Base-by-base conservation (phyloP, 2,329 filamentous ascomycete genomes). In the Stemphylium beticola region DNA sequence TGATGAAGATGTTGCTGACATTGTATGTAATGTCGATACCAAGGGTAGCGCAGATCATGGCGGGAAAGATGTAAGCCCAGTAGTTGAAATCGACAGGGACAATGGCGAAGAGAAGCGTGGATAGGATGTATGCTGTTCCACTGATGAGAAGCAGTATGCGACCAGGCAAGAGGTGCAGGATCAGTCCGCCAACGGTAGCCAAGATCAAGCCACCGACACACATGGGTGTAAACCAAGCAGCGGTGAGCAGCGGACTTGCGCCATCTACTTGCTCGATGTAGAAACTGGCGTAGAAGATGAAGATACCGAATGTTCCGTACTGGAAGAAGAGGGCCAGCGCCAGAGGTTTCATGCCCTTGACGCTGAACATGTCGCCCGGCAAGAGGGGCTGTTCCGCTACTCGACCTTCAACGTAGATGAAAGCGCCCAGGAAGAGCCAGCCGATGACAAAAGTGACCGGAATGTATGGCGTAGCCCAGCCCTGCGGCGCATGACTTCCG, bases 381-480 rank as follows among this genome's bases (percentile, higher is more conserved):
- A 95, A 77, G 1, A 95, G 77, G 0, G 91, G 91, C 46, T 87
- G 81, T 14, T 81, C 70, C 1, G 88, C 85, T 0, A 91, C 81
- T 84, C 86, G 90, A 0, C 86, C 86, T 76, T 95, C 88, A 3
- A 93, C 79, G 57, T 91, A 93, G 6, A 88, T 79, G 10, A 89
- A 85, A 0, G 77, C 75, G 1, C 74, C 76, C 1, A 95, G 77
- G 7, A 88, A 73, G 0, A 90, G 52, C 5, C 82, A 75, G 0
- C 90, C 90, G 1, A 89, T 34, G 3, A 86, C 76, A 41, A 93
- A 83, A 0, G 86, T 85, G 9, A 87, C 77, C 36, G 84, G 83
- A 33, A 93, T 87, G 61, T 92, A 91, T 1, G 88, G 87, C 0
- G 87, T 91, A n/a, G 74, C 78, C 89, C 90, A 93, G 1, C 87